These are phyloP conservation scores for Borovskyia barvae DNA, from an alignment of 208 protist genomes.

Conservation along the genomic window DNA sequence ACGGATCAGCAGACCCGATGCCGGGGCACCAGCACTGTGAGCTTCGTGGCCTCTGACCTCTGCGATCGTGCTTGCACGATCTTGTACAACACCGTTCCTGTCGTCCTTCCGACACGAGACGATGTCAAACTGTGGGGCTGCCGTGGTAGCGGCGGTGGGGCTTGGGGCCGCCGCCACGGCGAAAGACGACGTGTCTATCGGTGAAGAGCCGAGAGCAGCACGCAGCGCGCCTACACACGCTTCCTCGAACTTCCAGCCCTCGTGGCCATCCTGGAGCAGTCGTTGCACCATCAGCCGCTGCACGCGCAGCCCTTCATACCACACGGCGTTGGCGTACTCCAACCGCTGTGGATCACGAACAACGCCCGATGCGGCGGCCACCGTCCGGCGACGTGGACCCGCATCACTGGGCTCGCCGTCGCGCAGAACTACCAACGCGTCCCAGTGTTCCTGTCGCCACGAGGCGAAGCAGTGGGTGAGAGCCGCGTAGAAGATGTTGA, in stretches of 20 bases:
- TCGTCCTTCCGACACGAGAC: not conserved
- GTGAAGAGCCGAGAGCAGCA: slow-evolving; percentile 3
- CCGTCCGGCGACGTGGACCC: not conserved
- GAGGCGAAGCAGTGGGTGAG: slow-evolving; percentile 23
- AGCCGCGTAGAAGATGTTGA: slow-evolving; percentile 24
- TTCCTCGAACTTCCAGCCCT: slow-evolving; percentile 4
- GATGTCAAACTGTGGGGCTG: not conserved
- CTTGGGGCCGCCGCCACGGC: not conserved
- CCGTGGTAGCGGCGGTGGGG: not conserved
- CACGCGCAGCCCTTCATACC: slow-evolving; percentile 66
- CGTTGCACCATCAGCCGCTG: slow-evolving; percentile 58
- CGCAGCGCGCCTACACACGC: slow-evolving; percentile 4
- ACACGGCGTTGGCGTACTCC: slow-evolving; percentile 28
- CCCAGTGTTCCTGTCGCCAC: slow-evolving; percentile 38
- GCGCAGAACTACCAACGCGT: slow-evolving; percentile 15
- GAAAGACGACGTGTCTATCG: too few relatives aligned
- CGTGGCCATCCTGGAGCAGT: slow-evolving; percentile 17
- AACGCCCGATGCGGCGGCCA: not conserved
- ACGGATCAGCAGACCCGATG: not conserved
- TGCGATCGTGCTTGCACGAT: too few relatives aligned
- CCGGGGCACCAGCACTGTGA: not conserved
- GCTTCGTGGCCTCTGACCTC: too few relatives aligned
- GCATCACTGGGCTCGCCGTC: not conserved
- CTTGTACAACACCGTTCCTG: too few relatives aligned
- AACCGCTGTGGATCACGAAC: slow-evolving; percentile 17